Base-by-base conservation (phyloP, 768 basidiomycete species). In the Mycena venus region DNA sequence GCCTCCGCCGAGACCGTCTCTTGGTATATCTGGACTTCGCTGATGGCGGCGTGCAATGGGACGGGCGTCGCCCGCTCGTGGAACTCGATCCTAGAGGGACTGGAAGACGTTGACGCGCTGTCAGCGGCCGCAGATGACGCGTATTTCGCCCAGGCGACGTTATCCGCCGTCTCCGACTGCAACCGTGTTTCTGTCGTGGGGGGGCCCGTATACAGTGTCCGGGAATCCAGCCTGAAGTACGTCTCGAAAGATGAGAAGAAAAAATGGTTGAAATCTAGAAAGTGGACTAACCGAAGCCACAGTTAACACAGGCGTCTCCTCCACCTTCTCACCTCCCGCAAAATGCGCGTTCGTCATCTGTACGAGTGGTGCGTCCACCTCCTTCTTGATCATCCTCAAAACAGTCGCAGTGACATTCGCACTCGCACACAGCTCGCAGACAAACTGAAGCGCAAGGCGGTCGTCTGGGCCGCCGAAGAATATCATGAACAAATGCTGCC, bases 381-480 rank as follows among this genome's bases (percentile, higher is more conserved):
- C 91, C 61, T 79, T 81, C 82, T 91, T 93, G 40, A 80, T 81
- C 70, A 98, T 84, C 77, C 92, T 87, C 64, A 96, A 81, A 3
- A 97, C 91, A 0, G 94, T 96, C 14, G 96, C 98, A 11, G 85
- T 89, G 15, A 95, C 88, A 68, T 84, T 86, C 15, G 89, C 85
- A 75, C 93, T 93, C 70, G 88, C 85, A 81, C 95, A 97, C 32
- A 98, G 85, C 82, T 97, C n/a, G 97, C 17, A 94, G 27, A 95
- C 93, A 77, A 99, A 91, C 34, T 94, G 91, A 40, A 99, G 84
- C 0, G 96, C 95, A 21, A 96, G 87, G 3, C 98, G 88, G 80
- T 98, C 97, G 81, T 99, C 98, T 0, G 96, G 94, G 0, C 98
- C 98, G 27, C 98, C 98, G 81, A 96, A 95, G 89, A 99, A 99